phyloP scores from a whole-genome alignment of 768 basidiomycete species.

The Galerina sulciceps region DNA sequence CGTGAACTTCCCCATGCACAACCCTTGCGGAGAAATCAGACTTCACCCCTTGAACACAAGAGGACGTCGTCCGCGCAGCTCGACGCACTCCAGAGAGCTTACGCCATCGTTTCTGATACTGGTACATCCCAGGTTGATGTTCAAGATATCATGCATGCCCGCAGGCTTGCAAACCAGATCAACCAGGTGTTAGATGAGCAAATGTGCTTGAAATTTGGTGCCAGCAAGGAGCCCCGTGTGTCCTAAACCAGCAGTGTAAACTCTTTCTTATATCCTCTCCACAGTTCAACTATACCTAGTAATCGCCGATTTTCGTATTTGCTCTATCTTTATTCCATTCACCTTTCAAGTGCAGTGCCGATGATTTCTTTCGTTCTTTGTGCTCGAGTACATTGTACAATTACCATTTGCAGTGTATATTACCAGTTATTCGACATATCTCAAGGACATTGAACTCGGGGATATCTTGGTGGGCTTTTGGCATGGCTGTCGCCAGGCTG shows the following conservation, averaged over 20 bases:
- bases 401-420: too few species aligned
- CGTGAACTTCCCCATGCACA: conserved; percentile 11
- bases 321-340: conserved; percentile 3
- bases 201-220: conserved; percentile 39
- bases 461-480: too few species aligned
- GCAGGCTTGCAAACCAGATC: conserved; percentile 48
- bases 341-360: neutral
- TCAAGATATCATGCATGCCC: conserved; percentile 52
- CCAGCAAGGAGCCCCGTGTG: neutral
- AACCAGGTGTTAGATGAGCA: conserved; percentile 49
- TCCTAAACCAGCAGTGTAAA: neutral
- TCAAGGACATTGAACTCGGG: too few species aligned
- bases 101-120: conserved; percentile 39
- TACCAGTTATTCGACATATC: too few species aligned
- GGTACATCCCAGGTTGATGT: conserved; percentile 53
- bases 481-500: too few species aligned
- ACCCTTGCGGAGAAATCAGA: conserved; percentile 40
- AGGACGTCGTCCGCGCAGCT: conserved; percentile 41
- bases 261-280: neutral
- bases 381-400: neutral
- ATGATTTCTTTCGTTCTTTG: neutral
- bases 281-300: neutral
- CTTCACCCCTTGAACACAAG: conserved; percentile 15
- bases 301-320: neutral
- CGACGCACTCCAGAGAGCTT: conserved; percentile 46